Conservation (phyloP, 2,329 filamentous ascomycete species). For the Tetracladium maxilliforme region DNA sequence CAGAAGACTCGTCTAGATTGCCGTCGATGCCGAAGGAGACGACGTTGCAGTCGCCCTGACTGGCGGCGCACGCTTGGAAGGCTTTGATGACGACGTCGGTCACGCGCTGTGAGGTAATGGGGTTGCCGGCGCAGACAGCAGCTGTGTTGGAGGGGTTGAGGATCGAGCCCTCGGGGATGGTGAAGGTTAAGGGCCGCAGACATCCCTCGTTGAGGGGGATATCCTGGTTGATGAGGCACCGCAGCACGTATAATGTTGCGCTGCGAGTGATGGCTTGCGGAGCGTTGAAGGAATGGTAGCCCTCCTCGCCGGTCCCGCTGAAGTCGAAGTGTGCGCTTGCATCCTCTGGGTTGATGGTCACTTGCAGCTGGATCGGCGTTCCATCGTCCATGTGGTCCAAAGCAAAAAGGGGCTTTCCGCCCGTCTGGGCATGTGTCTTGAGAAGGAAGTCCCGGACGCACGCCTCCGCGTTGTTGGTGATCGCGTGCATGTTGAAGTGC, state of each 20-base stretch:
- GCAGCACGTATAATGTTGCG: slow-evolving; percentile 15
- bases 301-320: slow-evolving; percentile 19
- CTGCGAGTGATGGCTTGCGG: slow-evolving; percentile 20
- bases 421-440: slow-evolving; percentile 5
- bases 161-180: slow-evolving; percentile 11
- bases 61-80: slow-evolving; percentile 11
- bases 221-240: slow-evolving; percentile 11
- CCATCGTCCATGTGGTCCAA: slow-evolving; percentile 25
- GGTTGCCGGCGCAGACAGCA: slow-evolving; percentile 13
- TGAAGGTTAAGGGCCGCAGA: slow-evolving; percentile 11
- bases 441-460: slow-evolving; percentile 16
- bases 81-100: slow-evolving; percentile 17
- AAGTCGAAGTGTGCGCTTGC: slow-evolving; percentile 22
- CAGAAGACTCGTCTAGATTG: slow-evolving; percentile 10
- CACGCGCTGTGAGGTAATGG: slow-evolving; percentile 13
- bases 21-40: slow-evolving; percentile 12
- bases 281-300: slow-evolving; percentile 18
- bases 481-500: slow-evolving; percentile 23
- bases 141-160: slow-evolving; percentile 13
- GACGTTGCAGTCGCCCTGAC: slow-evolving; percentile 14
- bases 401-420: slow-evolving; percentile 9
- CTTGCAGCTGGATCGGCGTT: slow-evolving; percentile 15
- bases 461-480: slow-evolving; percentile 17
- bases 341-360: slow-evolving; percentile 15
- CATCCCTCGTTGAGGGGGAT: slow-evolving; percentile 17